A percentile compares a stretch with the other conserved stretches of the same genome.
These are phyloP conservation scores for Cordyceps cateniannulata DNA, from an alignment of 2,329 filamentous ascomycete species.

Conservation along the genomic window DNA sequence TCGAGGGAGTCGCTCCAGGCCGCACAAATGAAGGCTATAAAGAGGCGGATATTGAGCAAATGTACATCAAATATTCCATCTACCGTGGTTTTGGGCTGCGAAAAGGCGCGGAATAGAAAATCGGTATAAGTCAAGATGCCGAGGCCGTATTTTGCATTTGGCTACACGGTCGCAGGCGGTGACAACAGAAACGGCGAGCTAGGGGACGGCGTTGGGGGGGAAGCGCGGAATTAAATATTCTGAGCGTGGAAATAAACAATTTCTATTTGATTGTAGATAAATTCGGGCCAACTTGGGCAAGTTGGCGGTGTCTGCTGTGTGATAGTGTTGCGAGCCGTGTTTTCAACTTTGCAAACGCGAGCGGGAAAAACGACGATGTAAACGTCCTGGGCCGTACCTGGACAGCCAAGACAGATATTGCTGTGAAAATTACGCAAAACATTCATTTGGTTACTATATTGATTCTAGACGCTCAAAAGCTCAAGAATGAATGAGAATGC, in stretches of 20 bases:
- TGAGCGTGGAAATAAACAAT: neutral
- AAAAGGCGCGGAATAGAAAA: neutral
- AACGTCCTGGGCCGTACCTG: neutral
- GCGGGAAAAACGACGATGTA: slow-evolving; percentile 11
- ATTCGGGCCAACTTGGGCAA: neutral
- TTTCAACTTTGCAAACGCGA: slow-evolving; percentile 12
- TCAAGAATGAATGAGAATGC: neutral
- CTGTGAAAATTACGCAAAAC: slow-evolving; percentile 1
- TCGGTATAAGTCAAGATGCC: slow-evolving; percentile 11
- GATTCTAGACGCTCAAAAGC: neutral
- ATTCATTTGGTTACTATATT: neutral
- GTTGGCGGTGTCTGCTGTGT: neutral
- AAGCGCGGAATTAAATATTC: neutral
- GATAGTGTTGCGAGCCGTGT: neutral
- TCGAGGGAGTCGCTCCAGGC: neutral
- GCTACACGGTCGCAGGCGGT: neutral
- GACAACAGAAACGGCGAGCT: neutral
- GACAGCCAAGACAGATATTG: neutral
- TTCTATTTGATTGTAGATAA: neutral
- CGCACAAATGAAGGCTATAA: neutral
- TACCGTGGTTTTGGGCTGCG: neutral
- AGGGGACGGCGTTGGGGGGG: too few relatives aligned
- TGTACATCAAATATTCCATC: neutral
- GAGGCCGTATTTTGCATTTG: neutral
- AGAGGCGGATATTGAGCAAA: neutral